Conservation (phyloP, 202 grass and related monocot genomes). For the Eragrostis tef region DNA sequence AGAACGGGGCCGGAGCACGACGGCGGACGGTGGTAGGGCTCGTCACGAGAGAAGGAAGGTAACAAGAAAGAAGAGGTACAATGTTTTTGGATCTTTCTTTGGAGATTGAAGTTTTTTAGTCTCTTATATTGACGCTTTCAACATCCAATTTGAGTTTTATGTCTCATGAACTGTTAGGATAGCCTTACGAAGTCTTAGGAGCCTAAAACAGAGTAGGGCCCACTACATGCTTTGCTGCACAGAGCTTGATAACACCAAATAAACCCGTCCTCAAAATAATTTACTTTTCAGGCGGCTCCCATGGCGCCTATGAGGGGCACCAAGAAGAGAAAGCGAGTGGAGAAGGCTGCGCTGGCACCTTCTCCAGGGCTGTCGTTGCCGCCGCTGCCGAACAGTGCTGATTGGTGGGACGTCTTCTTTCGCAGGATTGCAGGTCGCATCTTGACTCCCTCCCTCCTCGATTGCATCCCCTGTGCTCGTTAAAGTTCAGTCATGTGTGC, state of each 20-base stretch:
- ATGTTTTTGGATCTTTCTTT: too few species aligned
- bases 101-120: too few species aligned
- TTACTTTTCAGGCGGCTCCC: conserved; percentile 33
- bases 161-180: too few species aligned
- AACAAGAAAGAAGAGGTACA: too few species aligned
- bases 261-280: conserved; percentile 19
- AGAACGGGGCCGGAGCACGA: too few species aligned
- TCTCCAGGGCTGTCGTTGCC: conserved; percentile 37
- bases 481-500: conserved; percentile 22
- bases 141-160: too few species aligned
- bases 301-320: conserved; percentile 59
- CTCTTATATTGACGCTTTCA: too few species aligned
- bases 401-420: conserved; percentile 58
- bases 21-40: too few species aligned
- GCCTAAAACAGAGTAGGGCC: too few species aligned
- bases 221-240: conserved; percentile 9
- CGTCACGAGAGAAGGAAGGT: too few species aligned
- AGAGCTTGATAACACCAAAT: background rate
- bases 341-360: conserved; percentile 42
- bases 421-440: conserved; percentile 54
- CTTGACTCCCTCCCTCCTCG: background rate
- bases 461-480: conserved; percentile 15
- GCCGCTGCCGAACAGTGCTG: conserved; percentile 37
- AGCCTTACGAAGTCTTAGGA: too few species aligned
- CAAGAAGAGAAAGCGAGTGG: conserved; percentile 56